These are phyloP conservation scores for Cryphonectria nitschkei DNA, from an alignment of 2,329 filamentous ascomycete species.

Conservation along the genomic window DNA sequence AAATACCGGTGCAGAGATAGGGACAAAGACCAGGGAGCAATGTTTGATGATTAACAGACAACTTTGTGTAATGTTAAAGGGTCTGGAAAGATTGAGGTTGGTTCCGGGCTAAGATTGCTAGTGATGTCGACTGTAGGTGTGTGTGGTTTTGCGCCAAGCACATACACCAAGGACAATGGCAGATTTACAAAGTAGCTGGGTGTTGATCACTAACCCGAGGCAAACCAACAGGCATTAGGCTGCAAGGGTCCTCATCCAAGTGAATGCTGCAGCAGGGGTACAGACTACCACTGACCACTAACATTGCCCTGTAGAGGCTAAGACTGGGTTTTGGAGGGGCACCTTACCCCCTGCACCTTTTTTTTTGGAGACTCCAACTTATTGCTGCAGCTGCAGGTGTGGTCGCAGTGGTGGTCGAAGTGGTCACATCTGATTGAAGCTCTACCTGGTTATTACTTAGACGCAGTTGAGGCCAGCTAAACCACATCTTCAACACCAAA, in stretches of 20 bases:
- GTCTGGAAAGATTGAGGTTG: not conserved
- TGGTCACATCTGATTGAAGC: constrained; percentile 16
- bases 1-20: not conserved
- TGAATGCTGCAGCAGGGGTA: not conserved
- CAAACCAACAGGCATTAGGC: not conserved
- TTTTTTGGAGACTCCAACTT: not conserved
- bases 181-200: not conserved
- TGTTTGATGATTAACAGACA: not conserved
- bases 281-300: not conserved
- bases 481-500: constrained; percentile 14
- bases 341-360: constrained; percentile 1
- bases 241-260: not conserved
- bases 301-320: not conserved
- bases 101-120: not conserved
- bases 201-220: constrained; percentile 1
- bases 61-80: too few relatives aligned
- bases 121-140: not conserved
- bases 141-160: constrained; percentile 2
- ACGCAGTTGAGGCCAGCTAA: constrained; percentile 20
- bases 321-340: not conserved
- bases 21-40: not conserved
- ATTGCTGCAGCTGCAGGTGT: not conserved
- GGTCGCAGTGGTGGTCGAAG: not conserved
- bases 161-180: not conserved
- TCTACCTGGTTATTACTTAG: not conserved